Conservation (phyloP, 2,329 filamentous ascomycete genomes). For the Neurospora sp. region DNA sequence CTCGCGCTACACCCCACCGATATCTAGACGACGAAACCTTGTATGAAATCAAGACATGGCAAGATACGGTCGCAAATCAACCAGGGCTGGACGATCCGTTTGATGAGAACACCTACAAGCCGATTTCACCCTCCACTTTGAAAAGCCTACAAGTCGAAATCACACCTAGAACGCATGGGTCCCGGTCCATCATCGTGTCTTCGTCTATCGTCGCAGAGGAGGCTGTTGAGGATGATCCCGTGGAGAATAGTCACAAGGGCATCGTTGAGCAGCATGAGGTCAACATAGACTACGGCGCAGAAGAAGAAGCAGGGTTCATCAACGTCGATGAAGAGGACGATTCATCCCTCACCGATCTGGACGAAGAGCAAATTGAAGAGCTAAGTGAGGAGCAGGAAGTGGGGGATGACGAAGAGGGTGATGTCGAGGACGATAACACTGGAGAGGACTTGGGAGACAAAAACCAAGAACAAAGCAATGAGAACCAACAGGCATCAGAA, state of each 20-base stretch:
- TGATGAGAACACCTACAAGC: background rate
- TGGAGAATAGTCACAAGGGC: background rate
- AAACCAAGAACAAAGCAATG: background rate
- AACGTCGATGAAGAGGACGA: background rate
- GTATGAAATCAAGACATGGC: slow-evolving; percentile 8
- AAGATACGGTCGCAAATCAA: slow-evolving; percentile 3
- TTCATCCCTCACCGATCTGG: background rate
- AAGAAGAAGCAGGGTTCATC: background rate
- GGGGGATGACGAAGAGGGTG: background rate
- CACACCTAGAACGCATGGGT: background rate
- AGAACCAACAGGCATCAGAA: background rate
- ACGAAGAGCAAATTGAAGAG: background rate
- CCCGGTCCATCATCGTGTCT: background rate
- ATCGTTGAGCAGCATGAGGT: background rate
- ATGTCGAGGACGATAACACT: background rate
- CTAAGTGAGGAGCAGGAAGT: background rate
- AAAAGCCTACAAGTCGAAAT: background rate
- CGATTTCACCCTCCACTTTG: background rate
- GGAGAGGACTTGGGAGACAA: background rate
- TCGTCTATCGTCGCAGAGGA: background rate
- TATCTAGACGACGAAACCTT: slow-evolving; percentile 9
- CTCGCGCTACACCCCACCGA: background rate
- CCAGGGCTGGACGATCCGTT: background rate
- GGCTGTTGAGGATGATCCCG: background rate
- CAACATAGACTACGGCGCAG: background rate